Evolutionary conservation across 257 asterid species (phyloP), one percentile per base, ranked within the genome.

Genomic region (Catharanthus roseus): DNA sequence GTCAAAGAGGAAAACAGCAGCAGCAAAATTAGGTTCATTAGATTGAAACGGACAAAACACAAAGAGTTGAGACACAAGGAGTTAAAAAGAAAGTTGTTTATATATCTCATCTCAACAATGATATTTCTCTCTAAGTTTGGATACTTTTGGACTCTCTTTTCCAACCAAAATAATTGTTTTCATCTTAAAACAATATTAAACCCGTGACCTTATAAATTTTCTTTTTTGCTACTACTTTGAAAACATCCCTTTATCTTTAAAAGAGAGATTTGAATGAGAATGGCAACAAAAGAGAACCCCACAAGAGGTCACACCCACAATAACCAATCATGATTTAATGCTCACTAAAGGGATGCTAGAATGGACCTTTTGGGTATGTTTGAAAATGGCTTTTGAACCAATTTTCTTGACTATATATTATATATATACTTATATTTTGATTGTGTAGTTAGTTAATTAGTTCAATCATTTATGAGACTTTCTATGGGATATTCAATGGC

Each of bases 161-260:
- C 56, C n/a, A 26, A 1, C 67, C 58, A 71, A 42, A 70, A 70
- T 70, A 28, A 26, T 70, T 56, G 53, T 54, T 65, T 39, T 12
- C 65, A 18, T 12, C 74, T 55, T 13, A 69, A 69, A 70, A 70
- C n/a, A n/a, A n/a, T 66, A 66, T 36, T 70, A 70, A 54, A 66
- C 74, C 58, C 74, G n/a, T 26, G 42, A 24, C 74, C 66, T 39
- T n/a, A 7, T 11, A 31, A 31, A 21, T 28, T 58, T n/a, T 31
- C 53, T n/a, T 45, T 58, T 42, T 49, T 4, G 31, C 38, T 4
- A 38, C n/a, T 7, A 38, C 55, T 41, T 24, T 70, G 15, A 41
- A 41, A 70, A 58, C 31, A 44, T 0, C 68, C 18, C 45, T 71
- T 71, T 42, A 54, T 44, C 47, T 29, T 16, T 21, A 71, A 57